Percentiles rank a stretch among this genome's conserved stretches.
Conservation (phyloP, 805 yeast species). For the Metschnikowia arizonensis region DNA sequence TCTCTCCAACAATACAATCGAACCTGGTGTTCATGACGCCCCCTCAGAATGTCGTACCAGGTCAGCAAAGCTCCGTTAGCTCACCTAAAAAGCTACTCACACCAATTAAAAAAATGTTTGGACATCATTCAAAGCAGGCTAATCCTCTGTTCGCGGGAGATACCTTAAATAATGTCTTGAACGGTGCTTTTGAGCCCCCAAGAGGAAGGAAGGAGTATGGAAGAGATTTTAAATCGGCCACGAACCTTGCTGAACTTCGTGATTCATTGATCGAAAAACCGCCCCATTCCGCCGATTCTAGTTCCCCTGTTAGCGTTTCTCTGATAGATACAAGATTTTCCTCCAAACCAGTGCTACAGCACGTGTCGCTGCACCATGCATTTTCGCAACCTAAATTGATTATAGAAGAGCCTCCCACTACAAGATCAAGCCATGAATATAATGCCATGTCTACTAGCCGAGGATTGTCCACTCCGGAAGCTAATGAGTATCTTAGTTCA, state of each 20-base stretch:
- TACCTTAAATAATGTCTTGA: slow-evolving; percentile 10
- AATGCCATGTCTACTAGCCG: not conserved
- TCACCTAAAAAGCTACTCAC: slow-evolving; percentile 38
- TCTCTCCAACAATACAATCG: not conserved
- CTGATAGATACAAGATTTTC: not conserved
- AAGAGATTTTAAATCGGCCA: not conserved
- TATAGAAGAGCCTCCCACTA: not conserved
- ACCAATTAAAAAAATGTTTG: slow-evolving; percentile 34
- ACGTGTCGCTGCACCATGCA: not conserved
- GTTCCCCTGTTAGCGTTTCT: not conserved
- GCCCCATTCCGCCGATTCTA: not conserved
- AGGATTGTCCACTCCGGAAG: not conserved
- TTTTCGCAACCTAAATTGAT: not conserved
- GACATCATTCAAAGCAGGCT: slow-evolving; percentile 16
- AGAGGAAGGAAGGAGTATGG: slow-evolving; percentile 5
- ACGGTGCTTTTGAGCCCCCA: slow-evolving; percentile 15
- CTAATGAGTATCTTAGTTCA: not conserved
- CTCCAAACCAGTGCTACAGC: not conserved
- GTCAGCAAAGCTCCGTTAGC: slow-evolving; percentile 11
- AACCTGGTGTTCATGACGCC: slow-evolving; percentile 7
- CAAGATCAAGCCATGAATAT: not conserved
- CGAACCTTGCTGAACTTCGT: slow-evolving; percentile 3
- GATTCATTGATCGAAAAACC: not conserved
- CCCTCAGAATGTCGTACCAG: slow-evolving; percentile 10
- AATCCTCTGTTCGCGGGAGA: slow-evolving; percentile 10